Base-by-base conservation (phyloP, 768 basidiomycete genomes). In the Xerocomellus amylosporus region DNA sequence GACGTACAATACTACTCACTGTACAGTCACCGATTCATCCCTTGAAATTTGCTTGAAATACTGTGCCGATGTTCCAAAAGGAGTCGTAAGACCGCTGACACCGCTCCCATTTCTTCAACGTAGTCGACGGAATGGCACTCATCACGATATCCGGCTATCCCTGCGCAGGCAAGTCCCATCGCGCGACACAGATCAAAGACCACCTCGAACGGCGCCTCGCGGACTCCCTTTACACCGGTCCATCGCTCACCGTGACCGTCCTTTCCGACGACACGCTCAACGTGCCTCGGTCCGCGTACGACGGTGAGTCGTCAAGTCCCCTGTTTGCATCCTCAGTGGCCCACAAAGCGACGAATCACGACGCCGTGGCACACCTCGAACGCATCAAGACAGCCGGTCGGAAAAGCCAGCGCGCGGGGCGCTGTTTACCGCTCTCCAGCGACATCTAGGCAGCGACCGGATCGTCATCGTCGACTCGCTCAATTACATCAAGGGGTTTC, bases 401-500 rank as follows among this genome's bases (percentile, higher is more conserved):
- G 97, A 99, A 74, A 99, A 98, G 69, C 85, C 90, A 13, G 93
- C 93, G 0, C 80, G 97, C 28, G 91, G 81, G 5, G 77, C 88
- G 12, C 78, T 96, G 20, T 93, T 96, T 69, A 84, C 93, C 1
- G 83, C 90, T 1, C 76, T 94, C 47, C 91, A 88, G 61, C 79
- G 97, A 13, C 78, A 81, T 33, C 78, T 99, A 59, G 77, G 80
- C 22, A 69, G 72, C 34, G 85, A 90, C 63, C 88, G 84, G 0
- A 83, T 98, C 63, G 79, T 97, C 54, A 89, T 99, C 60, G 80
- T 94, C 56, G 97, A 99, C 66, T 84, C 87, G 14, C 80, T 90
- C 61, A 98, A 98, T 67, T 98, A 99, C 72, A 98, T 98, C 79
- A 98, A 99, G 69, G 96, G 96, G 12, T 97, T 93, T 68, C 85